Base-by-base conservation (phyloP, 2,329 filamentous ascomycete species). In the Amauroascus verrucosus region DNA sequence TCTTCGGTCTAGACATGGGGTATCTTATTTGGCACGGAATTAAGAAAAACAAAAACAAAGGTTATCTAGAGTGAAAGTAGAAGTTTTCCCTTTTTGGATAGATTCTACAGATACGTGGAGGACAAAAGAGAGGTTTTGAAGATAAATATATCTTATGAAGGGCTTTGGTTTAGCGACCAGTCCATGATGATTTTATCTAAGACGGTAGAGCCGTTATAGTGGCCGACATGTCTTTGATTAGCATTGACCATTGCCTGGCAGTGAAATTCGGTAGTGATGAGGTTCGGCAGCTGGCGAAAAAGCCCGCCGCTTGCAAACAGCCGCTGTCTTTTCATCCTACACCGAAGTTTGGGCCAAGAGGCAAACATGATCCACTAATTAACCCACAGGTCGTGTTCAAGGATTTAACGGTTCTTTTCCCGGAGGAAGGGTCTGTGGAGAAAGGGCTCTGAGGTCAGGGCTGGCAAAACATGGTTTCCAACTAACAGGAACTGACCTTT, bases 261-360 rank as follows among this genome's bases (percentile, higher is more conserved):
- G 37, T 50, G 35, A 50, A 50, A 2, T 43, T 50, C 48, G 48
- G 48, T 41, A 50, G 26, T 48, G 46, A 22, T 46, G 28, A 38
- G 20, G 37, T 20, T 37, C 33, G 20, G 24, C 16, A 18, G 26
- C n/a, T 30, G 9, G 13, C 8, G 14, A 35, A 38, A 30, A 50
- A 16, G 47, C 22, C 30, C 47, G 47, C 24, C 22, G 13, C 26
- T 18, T 16, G 32, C 18, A 35, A 22, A 28, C 30, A 28, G 13
- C n/a, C n/a, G n/a, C n/a, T n/a, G n/a, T n/a, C n/a, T n/a, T n/a
- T n/a, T n/a, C 16, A 20, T 33, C 47, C 33, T 16, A 5, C 32
- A 11, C 30, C 45, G 28, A 32, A 18, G 16, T 37, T n/a, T 33
- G 18, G 32, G 16, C 45, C 30, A 48, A 48, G 18, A 35, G 44